phyloP scores from a whole-genome alignment of 2,329 filamentous ascomycete species.

The Dactylellina haptotyla region DNA sequence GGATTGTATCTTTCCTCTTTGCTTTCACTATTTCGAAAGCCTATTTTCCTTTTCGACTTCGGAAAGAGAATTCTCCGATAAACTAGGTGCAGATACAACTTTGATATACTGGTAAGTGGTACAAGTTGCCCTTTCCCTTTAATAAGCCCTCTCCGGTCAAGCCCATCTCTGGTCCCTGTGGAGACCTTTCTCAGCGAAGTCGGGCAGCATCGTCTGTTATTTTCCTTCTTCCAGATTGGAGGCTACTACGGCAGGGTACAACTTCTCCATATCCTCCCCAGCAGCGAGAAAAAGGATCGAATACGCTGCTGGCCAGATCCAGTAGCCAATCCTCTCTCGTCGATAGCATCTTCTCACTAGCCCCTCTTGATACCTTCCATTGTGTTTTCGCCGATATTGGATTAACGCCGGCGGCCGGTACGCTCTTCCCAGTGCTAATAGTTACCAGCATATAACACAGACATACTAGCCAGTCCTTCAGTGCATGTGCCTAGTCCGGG shows the following conservation, averaged over 20 bases:
- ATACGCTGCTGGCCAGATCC: no score
- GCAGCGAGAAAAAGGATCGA: neutral
- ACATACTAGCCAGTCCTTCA: conserved; percentile 35
- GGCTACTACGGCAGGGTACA: conserved; percentile 9
- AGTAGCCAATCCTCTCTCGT: neutral
- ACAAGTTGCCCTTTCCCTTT: conserved; percentile 8
- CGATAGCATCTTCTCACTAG: conserved; percentile 9
- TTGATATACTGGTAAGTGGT: conserved; percentile 11
- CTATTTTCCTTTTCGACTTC: conserved; percentile 11
- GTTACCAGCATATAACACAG: conserved; percentile 9
- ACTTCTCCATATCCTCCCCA: conserved; percentile 4
- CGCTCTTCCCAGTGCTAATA: neutral
- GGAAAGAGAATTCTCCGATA: conserved; percentile 36
- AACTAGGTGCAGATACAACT: conserved; percentile 25
- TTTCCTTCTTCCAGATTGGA: neutral
- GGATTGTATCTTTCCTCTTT: no score
- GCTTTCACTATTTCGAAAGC: no score
- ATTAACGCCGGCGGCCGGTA: conserved; percentile 1
- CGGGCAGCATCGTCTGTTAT: no score
- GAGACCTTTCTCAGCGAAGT: no score
- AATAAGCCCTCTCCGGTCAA: no score
- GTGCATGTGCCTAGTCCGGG: conserved; percentile 53
- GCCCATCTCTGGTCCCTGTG: no score
- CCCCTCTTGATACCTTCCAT: conserved; percentile 16
- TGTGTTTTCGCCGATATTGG: conserved; percentile 1